Percentiles rank a stretch among this genome's conserved stretches.
These are phyloP conservation scores for Microstegium vimineum DNA, from an alignment of 176 grass and related monocot species.

Conservation along the genomic window DNA sequence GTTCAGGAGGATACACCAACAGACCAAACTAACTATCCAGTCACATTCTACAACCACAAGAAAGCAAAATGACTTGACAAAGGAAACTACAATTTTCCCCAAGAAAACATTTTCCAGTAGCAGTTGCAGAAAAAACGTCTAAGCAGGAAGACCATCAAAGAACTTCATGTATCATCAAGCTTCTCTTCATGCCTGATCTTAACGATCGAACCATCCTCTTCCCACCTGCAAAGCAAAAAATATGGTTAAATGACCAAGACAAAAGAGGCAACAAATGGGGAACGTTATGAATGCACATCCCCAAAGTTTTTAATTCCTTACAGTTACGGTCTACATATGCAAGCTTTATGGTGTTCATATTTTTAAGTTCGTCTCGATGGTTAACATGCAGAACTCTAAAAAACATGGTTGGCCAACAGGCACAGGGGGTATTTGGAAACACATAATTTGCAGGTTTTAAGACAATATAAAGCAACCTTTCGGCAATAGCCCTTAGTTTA, in stretches of 20 bases:
- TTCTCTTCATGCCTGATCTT: too few species aligned
- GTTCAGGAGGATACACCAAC: not conserved
- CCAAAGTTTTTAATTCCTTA: not conserved
- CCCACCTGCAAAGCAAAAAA: conserved; percentile 40
- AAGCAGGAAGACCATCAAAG: not conserved
- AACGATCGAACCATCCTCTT: not conserved
- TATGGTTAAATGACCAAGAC: not conserved
- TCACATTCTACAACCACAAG: not conserved
- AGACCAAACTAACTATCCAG: not conserved
- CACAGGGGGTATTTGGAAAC: not conserved
- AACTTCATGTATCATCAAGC: too few species aligned
- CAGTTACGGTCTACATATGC: not conserved
- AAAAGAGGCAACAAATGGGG: not conserved
- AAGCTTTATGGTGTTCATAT: not conserved
- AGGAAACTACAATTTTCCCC: not conserved
- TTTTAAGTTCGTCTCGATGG: not conserved
- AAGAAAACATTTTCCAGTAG: not conserved
- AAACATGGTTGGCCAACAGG: not conserved
- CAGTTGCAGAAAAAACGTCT: not conserved
- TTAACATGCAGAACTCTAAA: not conserved
- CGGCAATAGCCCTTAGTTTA: not conserved
- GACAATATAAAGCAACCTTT: not conserved
- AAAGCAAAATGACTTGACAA: not conserved
- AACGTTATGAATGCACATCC: too few species aligned
- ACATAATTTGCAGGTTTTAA: not conserved